Base-by-base conservation (phyloP, 2,329 filamentous ascomycete species). In the Herpotrichia juniperi region DNA sequence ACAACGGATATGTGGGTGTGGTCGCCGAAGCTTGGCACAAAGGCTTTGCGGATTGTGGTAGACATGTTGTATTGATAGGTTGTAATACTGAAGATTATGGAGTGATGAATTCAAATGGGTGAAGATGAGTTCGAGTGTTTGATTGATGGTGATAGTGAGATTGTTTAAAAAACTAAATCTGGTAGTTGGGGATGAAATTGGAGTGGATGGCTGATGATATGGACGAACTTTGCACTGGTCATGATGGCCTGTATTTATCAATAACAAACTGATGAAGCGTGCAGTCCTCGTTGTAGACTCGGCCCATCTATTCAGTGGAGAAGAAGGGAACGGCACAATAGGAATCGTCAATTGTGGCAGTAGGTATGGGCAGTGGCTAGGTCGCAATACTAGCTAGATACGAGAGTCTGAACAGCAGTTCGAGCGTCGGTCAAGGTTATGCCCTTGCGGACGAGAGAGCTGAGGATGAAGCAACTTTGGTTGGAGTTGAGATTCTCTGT, bases 21-120 rank as follows among this genome's bases (percentile, higher is more conserved):
- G 26, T 76, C 74, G 43, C 80, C 78, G 48, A 76, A 74, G 31
- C 67, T 66, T 28, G 78, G 63, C 54, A 81, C 76, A 49, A 79
- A 59, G 16, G 74, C 78, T 56, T 80, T 81, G 67, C 78, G 78
- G 44, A 78, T 74, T 1, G 48, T 58, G 42, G 58, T 63, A 26
- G 66, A 47, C 64, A 37, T 37, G 8, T 21, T 37, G n/a, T 28
- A 12, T 37, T 37, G 34, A 12, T 37, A 7, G 34, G 21, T 5
- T 9, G 6, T 17, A 17, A 37, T 37, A 11, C 16, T 37, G n/a
- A n/a, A n/a, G n/a, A n/a, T n/a, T n/a, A n/a, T n/a, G n/a, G n/a
- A n/a, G n/a, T n/a, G n/a, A n/a, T n/a, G n/a, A n/a, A n/a, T n/a
- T n/a, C n/a, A n/a, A n/a, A n/a, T n/a, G n/a, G n/a, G n/a, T n/a